Evolutionary conservation across 2,329 filamentous ascomycete genomes (phyloP).

Genomic region (Dactylellina parvicollis): DNA sequence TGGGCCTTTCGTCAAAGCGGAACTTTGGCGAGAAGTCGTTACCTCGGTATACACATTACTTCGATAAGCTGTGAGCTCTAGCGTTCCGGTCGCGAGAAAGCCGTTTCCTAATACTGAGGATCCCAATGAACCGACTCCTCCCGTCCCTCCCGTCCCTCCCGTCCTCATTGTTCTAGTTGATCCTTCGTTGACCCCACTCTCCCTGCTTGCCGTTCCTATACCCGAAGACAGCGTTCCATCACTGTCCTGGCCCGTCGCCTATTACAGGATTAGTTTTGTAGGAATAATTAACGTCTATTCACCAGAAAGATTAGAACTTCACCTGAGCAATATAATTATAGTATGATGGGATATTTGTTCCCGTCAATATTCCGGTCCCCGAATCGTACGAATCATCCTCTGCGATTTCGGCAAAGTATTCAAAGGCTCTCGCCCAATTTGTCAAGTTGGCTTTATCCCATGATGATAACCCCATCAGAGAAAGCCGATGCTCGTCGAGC

Average conservation of each 20-base stretch:
- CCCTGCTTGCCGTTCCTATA: background rate
- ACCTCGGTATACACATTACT: background rate
- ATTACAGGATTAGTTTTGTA: too few relatives aligned
- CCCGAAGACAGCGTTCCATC: background rate
- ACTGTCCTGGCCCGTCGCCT: conserved; percentile 17
- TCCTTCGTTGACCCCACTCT: background rate
- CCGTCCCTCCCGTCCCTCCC: background rate
- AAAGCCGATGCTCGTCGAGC: conserved; percentile 19
- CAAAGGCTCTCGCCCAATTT: conserved; percentile 45
- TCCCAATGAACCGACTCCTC: background rate
- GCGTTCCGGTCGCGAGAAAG: background rate
- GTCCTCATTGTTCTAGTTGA: background rate
- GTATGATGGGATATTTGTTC: conserved; percentile 29
- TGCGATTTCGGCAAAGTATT: conserved; percentile 39
- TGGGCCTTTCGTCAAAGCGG: background rate
- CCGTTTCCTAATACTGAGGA: background rate
- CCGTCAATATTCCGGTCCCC: conserved; percentile 14
- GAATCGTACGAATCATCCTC: conserved; percentile 29
- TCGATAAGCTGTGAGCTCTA: conserved; percentile 6
- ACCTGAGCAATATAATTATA: conserved; percentile 38
- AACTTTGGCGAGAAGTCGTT: background rate
- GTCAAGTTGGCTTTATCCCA: conserved; percentile 42
- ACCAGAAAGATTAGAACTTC: background rate
- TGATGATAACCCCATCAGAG: conserved; percentile 2
- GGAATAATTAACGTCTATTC: too few relatives aligned